phyloP scores from a whole-genome alignment of 2,329 filamentous ascomycete species.

The Calonectria leucothoes region DNA sequence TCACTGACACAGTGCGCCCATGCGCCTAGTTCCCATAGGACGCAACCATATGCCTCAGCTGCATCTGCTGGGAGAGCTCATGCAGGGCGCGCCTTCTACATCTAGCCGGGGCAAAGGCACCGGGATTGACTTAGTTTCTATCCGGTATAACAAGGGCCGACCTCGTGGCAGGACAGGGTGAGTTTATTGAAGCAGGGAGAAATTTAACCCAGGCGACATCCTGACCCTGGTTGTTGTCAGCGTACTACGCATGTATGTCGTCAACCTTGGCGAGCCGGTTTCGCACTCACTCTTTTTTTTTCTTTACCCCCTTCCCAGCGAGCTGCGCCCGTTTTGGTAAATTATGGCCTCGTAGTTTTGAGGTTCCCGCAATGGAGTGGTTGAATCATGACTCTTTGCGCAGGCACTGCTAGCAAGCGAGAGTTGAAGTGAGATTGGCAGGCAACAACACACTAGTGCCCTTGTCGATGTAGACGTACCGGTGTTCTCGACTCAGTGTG shows the following conservation, averaged over 20 bases:
- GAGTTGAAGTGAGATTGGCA: background rate
- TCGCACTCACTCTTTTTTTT: background rate
- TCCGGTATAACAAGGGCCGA: constrained; percentile 12
- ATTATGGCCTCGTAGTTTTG: background rate
- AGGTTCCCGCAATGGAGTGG: background rate
- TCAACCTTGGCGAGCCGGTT: constrained; percentile 13
- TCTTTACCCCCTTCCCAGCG: background rate
- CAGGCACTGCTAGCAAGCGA: background rate
- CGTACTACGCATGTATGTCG: constrained; percentile 8
- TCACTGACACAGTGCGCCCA: constrained; percentile 22
- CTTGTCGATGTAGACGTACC: background rate
- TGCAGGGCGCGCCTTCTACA: constrained; percentile 31
- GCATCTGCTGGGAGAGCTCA: constrained; percentile 18
- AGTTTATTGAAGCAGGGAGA: background rate
- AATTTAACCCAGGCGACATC: constrained; percentile 1
- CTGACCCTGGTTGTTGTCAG: constrained; percentile 13
- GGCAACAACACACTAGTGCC: background rate
- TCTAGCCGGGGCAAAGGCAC: constrained; percentile 21
- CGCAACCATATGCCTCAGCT: constrained; percentile 15
- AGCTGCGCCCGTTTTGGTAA: background rate
- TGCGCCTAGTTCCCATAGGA: constrained; percentile 20
- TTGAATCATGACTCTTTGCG: background rate
- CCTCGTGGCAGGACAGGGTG: constrained; percentile 18
- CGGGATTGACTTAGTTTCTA: constrained; percentile 20
- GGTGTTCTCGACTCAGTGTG: background rate